Evolutionary conservation across 139 green algal species (phyloP).

Genomic region (Coelastrella sp.): DNA sequence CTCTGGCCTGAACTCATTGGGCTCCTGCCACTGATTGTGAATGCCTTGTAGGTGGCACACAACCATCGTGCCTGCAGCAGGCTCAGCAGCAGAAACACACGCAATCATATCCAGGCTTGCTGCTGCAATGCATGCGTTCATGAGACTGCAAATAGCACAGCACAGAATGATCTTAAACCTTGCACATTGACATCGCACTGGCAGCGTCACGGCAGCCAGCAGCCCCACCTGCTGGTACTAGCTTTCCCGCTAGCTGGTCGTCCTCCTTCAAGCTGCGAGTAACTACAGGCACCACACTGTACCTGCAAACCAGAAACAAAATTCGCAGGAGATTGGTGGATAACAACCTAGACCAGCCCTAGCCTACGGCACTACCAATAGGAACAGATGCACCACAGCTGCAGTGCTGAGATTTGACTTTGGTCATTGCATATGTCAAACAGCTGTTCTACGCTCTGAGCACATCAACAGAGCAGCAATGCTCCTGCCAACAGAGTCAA

Average conservation of each 20-base stretch:
- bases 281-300: constrained; percentile 94
- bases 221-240: constrained; percentile 78
- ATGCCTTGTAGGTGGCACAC: constrained; percentile 66
- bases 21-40: constrained; percentile 88
- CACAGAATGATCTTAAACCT: not conserved
- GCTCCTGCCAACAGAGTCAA: too few species aligned
- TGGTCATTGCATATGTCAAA: not conserved
- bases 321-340: too few species aligned
- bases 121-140: too few species aligned
- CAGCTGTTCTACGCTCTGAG: too few species aligned
- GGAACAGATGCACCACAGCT: not conserved
- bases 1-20: constrained; percentile 81
- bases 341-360: too few species aligned
- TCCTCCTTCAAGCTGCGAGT: constrained; percentile 74
- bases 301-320: constrained; percentile 36
- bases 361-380: not conserved
- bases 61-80: constrained; percentile 23
- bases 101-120: not conserved
- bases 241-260: constrained; percentile 79
- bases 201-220: constrained; percentile 56
- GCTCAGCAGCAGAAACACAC: not conserved
- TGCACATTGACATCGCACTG: not conserved
- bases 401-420: not conserved
- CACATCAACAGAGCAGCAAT: too few species aligned
- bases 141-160: not conserved